A percentile compares a stretch with the other conserved stretches of the same genome.
phyloP scores from a whole-genome alignment of 306 rosid species.

The Lathyrus aphaca region DNA sequence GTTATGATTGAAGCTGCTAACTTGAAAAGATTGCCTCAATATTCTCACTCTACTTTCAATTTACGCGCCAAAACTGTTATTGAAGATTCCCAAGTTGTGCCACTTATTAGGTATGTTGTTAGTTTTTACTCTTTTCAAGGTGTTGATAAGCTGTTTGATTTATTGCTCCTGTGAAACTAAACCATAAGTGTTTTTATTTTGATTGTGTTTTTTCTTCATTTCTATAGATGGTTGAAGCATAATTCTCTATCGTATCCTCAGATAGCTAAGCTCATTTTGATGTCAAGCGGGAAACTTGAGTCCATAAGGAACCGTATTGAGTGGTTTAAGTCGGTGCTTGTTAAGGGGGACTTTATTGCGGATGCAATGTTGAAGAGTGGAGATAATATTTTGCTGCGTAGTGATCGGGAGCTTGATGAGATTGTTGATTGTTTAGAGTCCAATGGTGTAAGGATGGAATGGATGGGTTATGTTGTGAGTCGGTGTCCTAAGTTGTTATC shows the following conservation, averaged over 20 bases:
- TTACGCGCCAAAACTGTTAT: constrained; percentile 77
- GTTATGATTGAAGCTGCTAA: constrained; percentile 87
- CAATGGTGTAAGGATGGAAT: constrained; percentile 78
- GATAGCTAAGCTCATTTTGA: constrained; percentile 84
- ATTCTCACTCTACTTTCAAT: constrained; percentile 66
- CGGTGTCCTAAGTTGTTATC: constrained; percentile 81
- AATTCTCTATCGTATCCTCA: constrained; percentile 78
- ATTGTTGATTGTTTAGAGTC: constrained; percentile 70
- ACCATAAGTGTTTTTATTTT: constrained; percentile 26
- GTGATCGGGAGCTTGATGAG: constrained; percentile 65
- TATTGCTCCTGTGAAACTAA: neutral
- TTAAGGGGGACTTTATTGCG: constrained; percentile 78
- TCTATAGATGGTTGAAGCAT: constrained; percentile 91
- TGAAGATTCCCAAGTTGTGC: constrained; percentile 75
- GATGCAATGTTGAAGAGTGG: constrained; percentile 68
- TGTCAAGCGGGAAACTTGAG: constrained; percentile 72
- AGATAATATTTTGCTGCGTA: constrained; percentile 56
- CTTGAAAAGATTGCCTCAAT: constrained; percentile 69
- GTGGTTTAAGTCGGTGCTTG: constrained; percentile 76
- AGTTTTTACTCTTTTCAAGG: constrained; percentile 6
- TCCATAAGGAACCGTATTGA: constrained; percentile 56
- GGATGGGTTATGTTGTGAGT: constrained; percentile 88
- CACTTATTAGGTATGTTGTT: constrained; percentile 61
- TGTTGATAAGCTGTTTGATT: constrained; percentile 43
- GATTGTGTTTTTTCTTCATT: constrained; percentile 38